These are phyloP conservation scores for Pichia sporocuriosa DNA, from an alignment of 805 yeast genomes.

Conservation along the genomic window DNA sequence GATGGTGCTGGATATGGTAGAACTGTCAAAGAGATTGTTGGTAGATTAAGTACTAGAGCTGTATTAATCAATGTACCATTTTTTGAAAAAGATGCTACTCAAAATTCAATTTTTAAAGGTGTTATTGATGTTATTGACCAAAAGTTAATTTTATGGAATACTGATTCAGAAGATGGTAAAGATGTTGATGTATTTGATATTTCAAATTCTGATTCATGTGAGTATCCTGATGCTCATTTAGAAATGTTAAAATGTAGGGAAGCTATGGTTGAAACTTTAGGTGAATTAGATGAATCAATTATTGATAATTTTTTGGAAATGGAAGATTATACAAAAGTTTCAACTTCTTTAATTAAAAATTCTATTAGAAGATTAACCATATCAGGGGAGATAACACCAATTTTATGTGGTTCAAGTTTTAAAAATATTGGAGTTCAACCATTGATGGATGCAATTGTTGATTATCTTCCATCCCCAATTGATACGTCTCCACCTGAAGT, in stretches of 20 bases:
- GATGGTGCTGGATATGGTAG: constrained; percentile 92
- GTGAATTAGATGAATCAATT: constrained; percentile 74
- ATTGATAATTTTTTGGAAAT: constrained; percentile 71
- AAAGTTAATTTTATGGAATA: constrained; percentile 48
- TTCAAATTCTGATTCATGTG: constrained; percentile 20
- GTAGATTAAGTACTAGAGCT: constrained; percentile 67
- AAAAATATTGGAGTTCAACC: constrained; percentile 94
- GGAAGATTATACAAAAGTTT: constrained; percentile 65
- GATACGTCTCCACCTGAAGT: constrained; percentile 57
- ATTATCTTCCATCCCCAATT: constrained; percentile 76
- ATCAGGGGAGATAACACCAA: constrained; percentile 56
- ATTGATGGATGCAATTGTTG: constrained; percentile 71
- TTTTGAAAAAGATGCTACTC: constrained; percentile 40
- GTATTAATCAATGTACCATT: constrained; percentile 74
- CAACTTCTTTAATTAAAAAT: constrained; percentile 42
- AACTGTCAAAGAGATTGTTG: constrained; percentile 77
- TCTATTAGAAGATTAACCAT: constrained; percentile 65
- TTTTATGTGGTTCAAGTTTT: constrained; percentile 90
- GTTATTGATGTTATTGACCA: constrained; percentile 68
- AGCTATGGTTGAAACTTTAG: constrained; percentile 74
- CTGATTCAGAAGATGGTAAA: constrained; percentile 39
- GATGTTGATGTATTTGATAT: constrained; percentile 42
- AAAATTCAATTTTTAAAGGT: constrained; percentile 48
- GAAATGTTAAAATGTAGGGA: constrained; percentile 56
- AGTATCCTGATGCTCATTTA: constrained; percentile 33